phyloP scores from a whole-genome alignment of 2,329 filamentous ascomycete species.

The Penicillium sp. region DNA sequence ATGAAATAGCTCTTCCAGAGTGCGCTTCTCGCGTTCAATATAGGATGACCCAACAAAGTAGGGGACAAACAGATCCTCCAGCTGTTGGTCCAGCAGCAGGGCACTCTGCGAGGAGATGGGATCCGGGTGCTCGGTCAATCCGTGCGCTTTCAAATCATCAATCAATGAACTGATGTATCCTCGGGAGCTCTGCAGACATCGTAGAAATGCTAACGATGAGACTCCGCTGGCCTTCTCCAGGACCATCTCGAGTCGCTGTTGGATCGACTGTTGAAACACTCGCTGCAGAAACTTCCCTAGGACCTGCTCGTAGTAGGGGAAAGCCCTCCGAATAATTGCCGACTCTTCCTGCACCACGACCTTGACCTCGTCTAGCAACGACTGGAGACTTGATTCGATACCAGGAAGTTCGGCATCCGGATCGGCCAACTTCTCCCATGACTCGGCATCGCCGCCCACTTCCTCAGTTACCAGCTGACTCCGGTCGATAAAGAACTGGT shows the following conservation, averaged over 20 bases:
- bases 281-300: constrained; percentile 88
- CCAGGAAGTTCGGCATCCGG: constrained; percentile 88
- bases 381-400: constrained; percentile 87
- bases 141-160: constrained; percentile 90
- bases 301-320: constrained; percentile 93
- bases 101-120: constrained; percentile 81
- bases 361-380: constrained; percentile 86
- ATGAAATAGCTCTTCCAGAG: constrained; percentile 75
- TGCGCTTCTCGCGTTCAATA: constrained; percentile 60
- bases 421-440: constrained; percentile 88
- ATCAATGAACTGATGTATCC: constrained; percentile 82
- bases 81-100: constrained; percentile 61
- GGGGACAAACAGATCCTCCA: constrained; percentile 62
- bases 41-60: constrained; percentile 63
- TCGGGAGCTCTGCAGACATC: constrained; percentile 83
- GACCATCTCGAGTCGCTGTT: constrained; percentile 91
- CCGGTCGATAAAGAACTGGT: constrained; percentile 97
- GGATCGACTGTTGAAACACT: constrained; percentile 96
- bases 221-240: constrained; percentile 89
- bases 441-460: constrained; percentile 56
- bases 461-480: constrained; percentile 89
- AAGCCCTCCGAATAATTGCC: constrained; percentile 91
- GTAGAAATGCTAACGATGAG: constrained; percentile 84
- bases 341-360: constrained; percentile 96
- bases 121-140: constrained; percentile 90